Percentiles rank a stretch among this genome's conserved stretches.
These are phyloP conservation scores for Malassezia obtusa DNA, from an alignment of 1,284 basidiomycete genomes.

Conservation along the genomic window DNA sequence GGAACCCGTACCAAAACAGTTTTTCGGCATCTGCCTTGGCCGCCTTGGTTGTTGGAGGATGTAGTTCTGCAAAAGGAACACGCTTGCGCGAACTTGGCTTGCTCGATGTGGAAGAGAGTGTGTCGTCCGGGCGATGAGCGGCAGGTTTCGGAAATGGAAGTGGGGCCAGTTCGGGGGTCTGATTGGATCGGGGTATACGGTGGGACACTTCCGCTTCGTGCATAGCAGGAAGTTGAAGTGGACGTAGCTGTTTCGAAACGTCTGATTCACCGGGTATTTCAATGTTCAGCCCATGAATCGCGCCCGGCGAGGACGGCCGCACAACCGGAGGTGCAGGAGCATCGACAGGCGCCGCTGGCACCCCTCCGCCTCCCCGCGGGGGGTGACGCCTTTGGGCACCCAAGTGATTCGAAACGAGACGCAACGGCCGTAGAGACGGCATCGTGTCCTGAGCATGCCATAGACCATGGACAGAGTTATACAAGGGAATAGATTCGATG, in stretches of 20 bases:
- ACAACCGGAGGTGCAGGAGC: not conserved
- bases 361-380: too few relatives aligned
- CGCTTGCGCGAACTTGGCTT: not conserved
- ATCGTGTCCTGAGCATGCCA: not conserved
- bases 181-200: not conserved
- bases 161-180: not conserved
- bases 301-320: slow-evolving; percentile 1
- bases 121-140: not conserved
- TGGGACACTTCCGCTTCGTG: not conserved
- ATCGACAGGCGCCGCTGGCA: not conserved
- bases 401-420: slow-evolving; percentile 13
- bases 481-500: not conserved
- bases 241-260: not conserved
- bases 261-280: not conserved
- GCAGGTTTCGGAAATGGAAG: not conserved
- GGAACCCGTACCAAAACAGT: slow-evolving; percentile 19
- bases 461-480: not conserved
- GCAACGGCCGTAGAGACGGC: slow-evolving; percentile 4
- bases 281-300: slow-evolving; percentile 7
- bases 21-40: slow-evolving; percentile 2
- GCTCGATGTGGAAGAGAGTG: not conserved
- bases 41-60: not conserved
- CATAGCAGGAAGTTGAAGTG: slow-evolving; percentile 5
- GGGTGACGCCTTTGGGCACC: not conserved
- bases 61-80: slow-evolving; percentile 9